These are phyloP conservation scores for Phytophthora macrochlamydospora DNA, from an alignment of 352 stramenopile species.

Conservation along the genomic window DNA sequence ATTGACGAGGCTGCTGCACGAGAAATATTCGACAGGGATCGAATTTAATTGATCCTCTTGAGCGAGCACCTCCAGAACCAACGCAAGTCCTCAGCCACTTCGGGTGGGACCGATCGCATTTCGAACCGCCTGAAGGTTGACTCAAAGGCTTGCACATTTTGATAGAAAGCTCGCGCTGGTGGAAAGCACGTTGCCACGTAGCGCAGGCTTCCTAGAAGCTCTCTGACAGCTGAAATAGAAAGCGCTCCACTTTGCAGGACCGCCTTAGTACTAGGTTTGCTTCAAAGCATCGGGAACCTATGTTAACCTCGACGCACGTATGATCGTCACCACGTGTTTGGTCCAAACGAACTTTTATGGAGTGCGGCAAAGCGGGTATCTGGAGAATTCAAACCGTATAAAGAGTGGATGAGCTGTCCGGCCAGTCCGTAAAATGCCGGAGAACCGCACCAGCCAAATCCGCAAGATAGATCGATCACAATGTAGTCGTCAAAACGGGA, in stretches of 20 bases:
- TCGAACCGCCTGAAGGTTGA: not conserved
- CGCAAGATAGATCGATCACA: constrained; percentile 7
- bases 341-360: not conserved
- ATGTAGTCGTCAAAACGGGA: constrained; percentile 9
- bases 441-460: constrained; percentile 3
- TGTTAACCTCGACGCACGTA: constrained; percentile 3
- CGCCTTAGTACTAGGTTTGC: constrained; percentile 3
- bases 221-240: not conserved
- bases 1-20: not conserved
- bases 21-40: constrained; percentile 13
- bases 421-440: constrained; percentile 8
- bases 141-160: constrained; percentile 12
- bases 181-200: constrained; percentile 20
- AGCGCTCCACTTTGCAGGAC: not conserved
- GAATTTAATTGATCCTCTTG: constrained; percentile 1
- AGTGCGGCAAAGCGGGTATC: no score
- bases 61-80: constrained; percentile 3
- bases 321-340: constrained; percentile 19
- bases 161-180: constrained; percentile 7
- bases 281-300: not conserved
- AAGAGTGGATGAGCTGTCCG: constrained; percentile 3
- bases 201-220: constrained; percentile 11
- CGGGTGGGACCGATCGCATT: not conserved
- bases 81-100: not conserved
- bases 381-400: not conserved